Evolutionary conservation across 202 grass and related monocot genomes (phyloP), one percentile per base, ranked within the genome.

Genomic region (Musa balbisiana): DNA sequence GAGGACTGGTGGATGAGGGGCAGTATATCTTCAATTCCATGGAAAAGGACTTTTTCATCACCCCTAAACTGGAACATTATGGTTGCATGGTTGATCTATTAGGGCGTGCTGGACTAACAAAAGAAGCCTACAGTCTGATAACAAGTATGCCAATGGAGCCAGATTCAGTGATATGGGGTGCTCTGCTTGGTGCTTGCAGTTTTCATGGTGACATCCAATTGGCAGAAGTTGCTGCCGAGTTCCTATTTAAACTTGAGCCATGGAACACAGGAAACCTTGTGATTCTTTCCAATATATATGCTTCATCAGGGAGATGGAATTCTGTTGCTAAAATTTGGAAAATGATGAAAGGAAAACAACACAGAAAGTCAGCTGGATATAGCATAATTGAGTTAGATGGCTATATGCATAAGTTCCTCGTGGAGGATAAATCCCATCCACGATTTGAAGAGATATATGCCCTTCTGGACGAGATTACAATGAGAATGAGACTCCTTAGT

Each of bases 361-460:
- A 92, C 67, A 92, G 80, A 75, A 92, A 92, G 80, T 87, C 90
- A 75, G 87, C 87, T 78, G 90, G 90, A 51, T 87, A 80, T 70
- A 92, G 90, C 58, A 83, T 87, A 60, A 87, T 89, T 53, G 90
- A 92, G 73, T 74, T 89, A 17, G 75, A 83, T 26, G 87, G 85
- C 14, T 84, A 49, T 72, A 87, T 89, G 82, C 83, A 87, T 51
- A 85, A 85, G 75, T 92, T 92, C 63, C 73, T 92, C 55, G 87
- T 90, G 27, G 87, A 82, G 55, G 90, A 92, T 66, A 89, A 75
- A 69, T 92, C 80, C 0, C 90, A 89, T 83, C 78, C 72, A 49
- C 83, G 78, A 75, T 85, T 53, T 75, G 78, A 80, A 81, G 87
- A 78, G 56, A 83, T 92, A 21, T 92, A 90, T 69, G 51, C 76